phyloP scores from a whole-genome alignment of 2,329 filamentous ascomycete species.

The Fusarium sp. region DNA sequence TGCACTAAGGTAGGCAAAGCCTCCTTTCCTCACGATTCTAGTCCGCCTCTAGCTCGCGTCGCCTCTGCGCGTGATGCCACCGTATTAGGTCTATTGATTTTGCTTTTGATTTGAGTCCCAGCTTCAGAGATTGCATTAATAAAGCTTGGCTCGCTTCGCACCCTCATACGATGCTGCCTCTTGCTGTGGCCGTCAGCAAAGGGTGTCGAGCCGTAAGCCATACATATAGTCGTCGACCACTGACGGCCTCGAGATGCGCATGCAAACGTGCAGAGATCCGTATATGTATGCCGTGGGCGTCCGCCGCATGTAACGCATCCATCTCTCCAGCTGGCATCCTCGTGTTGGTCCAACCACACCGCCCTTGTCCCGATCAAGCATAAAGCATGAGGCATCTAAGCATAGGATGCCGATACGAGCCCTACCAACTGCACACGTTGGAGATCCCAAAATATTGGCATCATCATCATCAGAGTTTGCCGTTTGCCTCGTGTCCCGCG shows the following conservation, averaged over 20 bases:
- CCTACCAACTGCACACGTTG: conserved; percentile 15
- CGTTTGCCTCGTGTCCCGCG: conserved; percentile 19
- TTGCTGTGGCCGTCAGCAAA: conserved; percentile 10
- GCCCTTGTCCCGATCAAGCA: conserved; percentile 29
- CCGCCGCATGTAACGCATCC: conserved; percentile 36
- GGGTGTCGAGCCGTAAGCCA: conserved; percentile 38
- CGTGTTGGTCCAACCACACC: conserved; percentile 37
- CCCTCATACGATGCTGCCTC: conserved; percentile 17
- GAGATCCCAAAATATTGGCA: too few species aligned
- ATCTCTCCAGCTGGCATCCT: conserved; percentile 29
- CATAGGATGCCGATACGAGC: conserved; percentile 41
- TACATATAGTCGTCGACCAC: conserved; percentile 21
- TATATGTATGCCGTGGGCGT: conserved; percentile 26
- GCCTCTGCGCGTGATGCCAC: conserved; percentile 36
- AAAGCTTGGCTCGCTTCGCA: conserved; percentile 5
- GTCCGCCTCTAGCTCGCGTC: conserved; percentile 27
- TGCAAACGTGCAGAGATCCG: conserved; percentile 27
- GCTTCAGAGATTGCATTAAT: conserved; percentile 8
- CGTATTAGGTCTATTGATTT: conserved; percentile 30
- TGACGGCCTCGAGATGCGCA: conserved; percentile 27
- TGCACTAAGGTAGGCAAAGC: conserved; percentile 9
- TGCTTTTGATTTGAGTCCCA: conserved; percentile 14
- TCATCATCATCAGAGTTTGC: too few species aligned
- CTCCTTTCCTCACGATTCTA: conserved; percentile 31
- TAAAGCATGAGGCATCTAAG: conserved; percentile 23